These are phyloP conservation scores for Irineochytrium annulatum DNA, from an alignment of 192 early-diverging fungal species.

Conservation along the genomic window DNA sequence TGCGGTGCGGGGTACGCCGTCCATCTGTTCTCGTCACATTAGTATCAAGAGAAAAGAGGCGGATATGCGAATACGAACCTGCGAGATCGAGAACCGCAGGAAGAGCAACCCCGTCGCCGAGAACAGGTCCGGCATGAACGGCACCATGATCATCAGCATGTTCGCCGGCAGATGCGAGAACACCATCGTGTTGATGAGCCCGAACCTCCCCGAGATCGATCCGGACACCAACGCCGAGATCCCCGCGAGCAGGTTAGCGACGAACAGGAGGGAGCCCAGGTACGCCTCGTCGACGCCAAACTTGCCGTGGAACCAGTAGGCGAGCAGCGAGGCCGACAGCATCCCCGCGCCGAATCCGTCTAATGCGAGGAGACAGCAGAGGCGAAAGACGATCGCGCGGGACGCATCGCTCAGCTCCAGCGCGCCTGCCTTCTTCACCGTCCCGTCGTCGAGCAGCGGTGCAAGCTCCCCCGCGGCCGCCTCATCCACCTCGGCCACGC, in stretches of 20 bases:
- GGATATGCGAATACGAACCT: constrained; percentile 2
- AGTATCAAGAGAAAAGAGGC: not conserved
- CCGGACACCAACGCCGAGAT: constrained; percentile 8
- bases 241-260: constrained; percentile 19
- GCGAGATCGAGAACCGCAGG: constrained; percentile 16
- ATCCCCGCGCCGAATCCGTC: constrained; percentile 18
- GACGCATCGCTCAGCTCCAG: constrained; percentile 3
- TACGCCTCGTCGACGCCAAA: constrained; percentile 19
- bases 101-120: constrained; percentile 14
- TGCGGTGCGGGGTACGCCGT: constrained; percentile 15
- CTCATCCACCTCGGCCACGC: not conserved
- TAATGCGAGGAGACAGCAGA: constrained; percentile 17
- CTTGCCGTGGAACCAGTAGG: constrained; percentile 20
- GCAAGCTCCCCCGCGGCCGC: not conserved
- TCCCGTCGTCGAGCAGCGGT: not conserved
- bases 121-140: constrained; percentile 19
- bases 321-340: constrained; percentile 21
- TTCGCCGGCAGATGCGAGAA: constrained; percentile 28
- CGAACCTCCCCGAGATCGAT: constrained; percentile 8
- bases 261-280: constrained; percentile 22
- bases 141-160: constrained; percentile 18
- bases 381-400: constrained; percentile 6
- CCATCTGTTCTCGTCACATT: constrained; percentile 5
- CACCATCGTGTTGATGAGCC: constrained; percentile 27
- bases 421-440: too few species aligned